phyloP scores from a whole-genome alignment of 805 yeast genomes.

The Lachancea sp. region DNA sequence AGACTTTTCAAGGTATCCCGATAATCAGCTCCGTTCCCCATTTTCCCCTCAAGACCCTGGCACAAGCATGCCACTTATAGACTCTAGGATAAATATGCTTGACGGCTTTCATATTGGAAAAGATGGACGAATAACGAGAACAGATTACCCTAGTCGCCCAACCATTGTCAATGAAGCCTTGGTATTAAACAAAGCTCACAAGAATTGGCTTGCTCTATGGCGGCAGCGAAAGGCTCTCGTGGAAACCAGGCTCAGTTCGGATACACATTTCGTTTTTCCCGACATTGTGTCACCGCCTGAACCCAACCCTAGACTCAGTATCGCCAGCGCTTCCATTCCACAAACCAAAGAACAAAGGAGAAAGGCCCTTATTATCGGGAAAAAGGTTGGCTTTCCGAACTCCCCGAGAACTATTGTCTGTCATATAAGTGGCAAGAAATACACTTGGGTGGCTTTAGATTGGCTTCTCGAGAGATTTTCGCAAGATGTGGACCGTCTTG shows the following conservation, averaged over 20 bases:
- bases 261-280: slow-evolving; percentile 18
- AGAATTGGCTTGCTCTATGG: slow-evolving; percentile 23
- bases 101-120: slow-evolving; percentile 23
- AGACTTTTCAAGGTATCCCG: slow-evolving; percentile 3
- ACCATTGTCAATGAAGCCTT: slow-evolving; percentile 27
- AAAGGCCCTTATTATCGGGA: slow-evolving; percentile 17
- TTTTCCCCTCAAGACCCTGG: slow-evolving; percentile 8
- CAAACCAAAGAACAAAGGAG: slow-evolving; percentile 23
- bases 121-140: slow-evolving; percentile 30
- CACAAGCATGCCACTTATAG: slow-evolving; percentile 5
- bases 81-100: slow-evolving; percentile 11
- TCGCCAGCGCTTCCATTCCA: slow-evolving; percentile 19
- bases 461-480: slow-evolving; percentile 53
- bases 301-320: slow-evolving; percentile 6
- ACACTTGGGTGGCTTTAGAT: slow-evolving; percentile 80
- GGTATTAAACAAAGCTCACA: slow-evolving; percentile 23
- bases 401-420: slow-evolving; percentile 48
- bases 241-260: slow-evolving; percentile 17
- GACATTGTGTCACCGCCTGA: slow-evolving; percentile 17
- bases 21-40: slow-evolving; percentile 11
- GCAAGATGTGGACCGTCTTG: slow-evolving; percentile 60
- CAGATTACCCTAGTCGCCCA: slow-evolving; percentile 34
- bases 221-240: slow-evolving; percentile 14
- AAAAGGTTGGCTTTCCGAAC: slow-evolving; percentile 22
- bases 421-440: slow-evolving; percentile 62